phyloP scores from a whole-genome alignment of 345 rosid species.

The Eucalyptus paniculata region DNA sequence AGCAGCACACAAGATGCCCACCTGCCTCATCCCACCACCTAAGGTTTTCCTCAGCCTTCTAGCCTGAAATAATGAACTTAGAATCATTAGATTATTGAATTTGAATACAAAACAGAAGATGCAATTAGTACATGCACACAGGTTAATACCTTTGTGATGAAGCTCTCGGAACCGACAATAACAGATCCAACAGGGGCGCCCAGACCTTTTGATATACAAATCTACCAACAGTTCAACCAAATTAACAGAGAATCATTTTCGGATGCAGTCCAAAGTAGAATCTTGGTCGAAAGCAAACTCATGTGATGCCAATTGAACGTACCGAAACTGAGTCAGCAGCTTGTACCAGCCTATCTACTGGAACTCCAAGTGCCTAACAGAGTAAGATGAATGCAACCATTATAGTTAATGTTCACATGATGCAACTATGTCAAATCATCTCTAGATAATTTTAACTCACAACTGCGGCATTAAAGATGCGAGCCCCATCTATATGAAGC shows the following conservation, averaged over 20 bases:
- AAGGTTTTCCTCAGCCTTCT: constrained; percentile 76
- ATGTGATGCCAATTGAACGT: background rate
- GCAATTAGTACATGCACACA: background rate
- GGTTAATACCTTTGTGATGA: constrained; percentile 50
- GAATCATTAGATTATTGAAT: background rate
- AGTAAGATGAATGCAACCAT: background rate
- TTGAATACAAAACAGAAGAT: background rate
- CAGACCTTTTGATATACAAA: constrained; percentile 83
- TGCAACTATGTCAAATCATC: background rate
- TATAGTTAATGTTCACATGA: background rate
- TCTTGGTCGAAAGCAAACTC: background rate
- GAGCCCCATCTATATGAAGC: constrained; percentile 97
- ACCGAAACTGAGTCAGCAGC: constrained; percentile 92
- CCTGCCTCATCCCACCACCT: constrained; percentile 97
- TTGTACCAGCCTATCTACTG: constrained; percentile 65
- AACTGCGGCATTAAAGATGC: constrained; percentile 80
- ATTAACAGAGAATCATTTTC: background rate
- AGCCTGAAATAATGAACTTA: constrained; percentile 26
- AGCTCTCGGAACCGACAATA: constrained; percentile 74
- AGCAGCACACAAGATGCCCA: constrained; percentile 77
- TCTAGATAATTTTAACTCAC: constrained; percentile 30
- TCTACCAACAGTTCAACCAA: constrained; percentile 11
- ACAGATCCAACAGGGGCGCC: constrained; percentile 96
- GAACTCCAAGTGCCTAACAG: constrained; percentile 77
- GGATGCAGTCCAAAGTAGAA: background rate